These are phyloP conservation scores for Penstemon eatonii DNA, from an alignment of 257 asterid species.

Conservation along the genomic window DNA sequence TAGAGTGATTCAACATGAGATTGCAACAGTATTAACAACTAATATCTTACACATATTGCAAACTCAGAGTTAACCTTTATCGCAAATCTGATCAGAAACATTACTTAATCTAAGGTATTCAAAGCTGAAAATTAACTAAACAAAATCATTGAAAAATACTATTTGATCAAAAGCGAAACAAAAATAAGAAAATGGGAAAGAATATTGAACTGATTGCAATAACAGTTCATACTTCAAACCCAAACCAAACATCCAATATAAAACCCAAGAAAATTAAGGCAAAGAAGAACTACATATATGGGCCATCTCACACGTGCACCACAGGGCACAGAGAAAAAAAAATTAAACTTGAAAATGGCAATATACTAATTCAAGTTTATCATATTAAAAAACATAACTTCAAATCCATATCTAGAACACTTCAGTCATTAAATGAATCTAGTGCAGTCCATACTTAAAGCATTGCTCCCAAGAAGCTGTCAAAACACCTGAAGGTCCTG, in stretches of 20 bases:
- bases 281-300: slow-evolving; percentile 18
- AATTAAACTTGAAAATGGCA: slow-evolving; percentile 10
- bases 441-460: slow-evolving; percentile 92
- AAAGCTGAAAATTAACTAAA: too few species aligned
- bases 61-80: too few species aligned
- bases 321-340: slow-evolving; percentile 5
- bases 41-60: too few species aligned
- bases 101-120: too few species aligned
- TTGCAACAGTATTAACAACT: too few species aligned
- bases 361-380: slow-evolving; percentile 13
- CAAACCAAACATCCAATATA: background rate
- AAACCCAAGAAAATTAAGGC: background rate
- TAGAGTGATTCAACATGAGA: too few species aligned
- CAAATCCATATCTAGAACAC: slow-evolving; percentile 29
- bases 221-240: too few species aligned
- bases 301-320: slow-evolving; percentile 17
- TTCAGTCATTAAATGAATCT: slow-evolving; percentile 58
- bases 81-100: too few species aligned
- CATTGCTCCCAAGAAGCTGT: slow-evolving; percentile 97
- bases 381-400: slow-evolving; percentile 19
- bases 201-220: too few species aligned
- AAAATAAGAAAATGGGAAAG: too few species aligned
- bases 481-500: slow-evolving; percentile 64
- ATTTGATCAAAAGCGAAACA: background rate
- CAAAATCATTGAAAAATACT: too few species aligned